Percentiles rank a stretch among this genome's conserved stretches.
These are phyloP conservation scores for Butyriboletus loyo DNA, from an alignment of 768 basidiomycete species.

Conservation along the genomic window DNA sequence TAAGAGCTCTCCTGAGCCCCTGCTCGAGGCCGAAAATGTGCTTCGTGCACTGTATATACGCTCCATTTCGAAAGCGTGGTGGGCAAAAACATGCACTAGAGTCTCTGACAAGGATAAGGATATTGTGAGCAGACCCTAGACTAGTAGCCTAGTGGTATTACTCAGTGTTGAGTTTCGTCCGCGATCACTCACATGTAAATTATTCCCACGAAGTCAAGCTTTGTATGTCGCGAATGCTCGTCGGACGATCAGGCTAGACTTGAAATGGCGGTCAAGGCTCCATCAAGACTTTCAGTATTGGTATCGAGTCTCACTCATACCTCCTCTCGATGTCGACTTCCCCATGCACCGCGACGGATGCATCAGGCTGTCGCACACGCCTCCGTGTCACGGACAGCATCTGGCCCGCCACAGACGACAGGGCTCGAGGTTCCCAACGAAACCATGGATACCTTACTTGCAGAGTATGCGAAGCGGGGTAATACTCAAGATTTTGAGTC, in stretches of 20 bases:
- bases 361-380: slow-evolving; percentile 18
- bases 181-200: no score
- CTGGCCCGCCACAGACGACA: not conserved
- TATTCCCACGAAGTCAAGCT: not conserved
- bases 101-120: no score
- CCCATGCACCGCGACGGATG: slow-evolving; percentile 9
- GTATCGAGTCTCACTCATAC: not conserved
- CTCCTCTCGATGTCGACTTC: slow-evolving; percentile 3
- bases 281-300: slow-evolving; percentile 5
- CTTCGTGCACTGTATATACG: no score
- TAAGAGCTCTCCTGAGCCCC: no score
- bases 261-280: slow-evolving; percentile 6
- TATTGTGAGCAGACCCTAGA: no score
- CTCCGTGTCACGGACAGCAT: not conserved
- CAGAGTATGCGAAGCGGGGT: slow-evolving; percentile 45
- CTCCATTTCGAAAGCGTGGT: no score
- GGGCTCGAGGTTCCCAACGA: slow-evolving; percentile 28
- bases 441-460: slow-evolving; percentile 46
- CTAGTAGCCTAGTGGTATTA: no score
- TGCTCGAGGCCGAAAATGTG: no score
- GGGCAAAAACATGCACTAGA: no score
- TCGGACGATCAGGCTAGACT: not conserved
- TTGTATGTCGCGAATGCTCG: not conserved
- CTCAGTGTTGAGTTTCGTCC: no score
- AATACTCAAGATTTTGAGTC: slow-evolving; percentile 45